phyloP scores from a whole-genome alignment of 2,329 filamentous ascomycete species.

The Parastagonospora avenae region DNA sequence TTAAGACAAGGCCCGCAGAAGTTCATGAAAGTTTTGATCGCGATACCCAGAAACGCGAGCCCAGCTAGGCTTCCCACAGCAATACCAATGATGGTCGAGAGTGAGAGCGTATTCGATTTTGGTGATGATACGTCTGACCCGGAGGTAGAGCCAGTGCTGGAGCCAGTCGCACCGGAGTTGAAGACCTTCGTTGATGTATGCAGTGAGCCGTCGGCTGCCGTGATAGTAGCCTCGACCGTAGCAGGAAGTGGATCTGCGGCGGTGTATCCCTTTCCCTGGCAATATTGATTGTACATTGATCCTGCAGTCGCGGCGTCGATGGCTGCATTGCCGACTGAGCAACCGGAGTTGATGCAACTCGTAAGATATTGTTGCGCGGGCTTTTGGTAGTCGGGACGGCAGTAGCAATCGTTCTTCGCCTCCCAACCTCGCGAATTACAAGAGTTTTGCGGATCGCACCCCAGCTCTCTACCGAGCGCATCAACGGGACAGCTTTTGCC shows the following conservation, averaged over 20 bases:
- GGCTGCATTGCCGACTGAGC: slow-evolving; percentile 11
- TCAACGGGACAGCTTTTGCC: slow-evolving; percentile 9
- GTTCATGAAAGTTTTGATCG: slow-evolving; percentile 1
- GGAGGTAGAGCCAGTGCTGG: not conserved
- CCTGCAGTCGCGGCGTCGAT: slow-evolving; percentile 17
- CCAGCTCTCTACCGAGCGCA: slow-evolving; percentile 10
- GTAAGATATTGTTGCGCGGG: slow-evolving; percentile 12
- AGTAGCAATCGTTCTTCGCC: slow-evolving; percentile 24
- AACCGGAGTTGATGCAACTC: slow-evolving; percentile 10
- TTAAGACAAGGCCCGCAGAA: not conserved
- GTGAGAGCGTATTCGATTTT: slow-evolving; percentile 1
- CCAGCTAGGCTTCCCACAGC: slow-evolving; percentile 13
- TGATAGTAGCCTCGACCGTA: slow-evolving; percentile 7
- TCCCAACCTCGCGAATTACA: slow-evolving; percentile 12
- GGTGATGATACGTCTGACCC: too few species aligned
- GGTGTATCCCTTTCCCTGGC: slow-evolving; percentile 13
- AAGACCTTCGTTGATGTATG: slow-evolving; percentile 1
- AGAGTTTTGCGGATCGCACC: slow-evolving; percentile 3
- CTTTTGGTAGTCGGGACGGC: slow-evolving; percentile 14
- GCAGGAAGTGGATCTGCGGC: slow-evolving; percentile 6
- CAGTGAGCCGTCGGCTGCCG: not conserved
- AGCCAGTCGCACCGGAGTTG: not conserved
- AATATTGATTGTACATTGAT: slow-evolving; percentile 17
- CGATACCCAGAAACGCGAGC: slow-evolving; percentile 6
- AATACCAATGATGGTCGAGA: slow-evolving; percentile 15